These are phyloP conservation scores for Hygrophorus pudorinus DNA, from an alignment of 768 basidiomycete species.

Conservation along the genomic window DNA sequence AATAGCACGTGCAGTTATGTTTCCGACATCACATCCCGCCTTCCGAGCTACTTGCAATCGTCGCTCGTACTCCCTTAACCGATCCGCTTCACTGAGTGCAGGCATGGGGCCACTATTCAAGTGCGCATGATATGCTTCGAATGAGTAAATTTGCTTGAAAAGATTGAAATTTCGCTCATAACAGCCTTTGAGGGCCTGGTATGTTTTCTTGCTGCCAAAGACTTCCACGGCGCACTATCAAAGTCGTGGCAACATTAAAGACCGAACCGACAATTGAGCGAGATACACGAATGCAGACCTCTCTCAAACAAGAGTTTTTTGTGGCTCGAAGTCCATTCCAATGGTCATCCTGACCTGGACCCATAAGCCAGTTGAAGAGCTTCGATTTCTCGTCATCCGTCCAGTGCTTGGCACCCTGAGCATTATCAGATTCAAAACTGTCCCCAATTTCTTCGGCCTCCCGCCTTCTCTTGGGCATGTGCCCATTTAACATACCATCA, in stretches of 20 bases:
- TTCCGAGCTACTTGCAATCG: conserved; percentile 57
- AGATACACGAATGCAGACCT: conserved; percentile 31
- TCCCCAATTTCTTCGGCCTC: conserved; percentile 29
- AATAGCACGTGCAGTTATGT: conserved; percentile 60
- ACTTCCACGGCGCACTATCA: conserved; percentile 59
- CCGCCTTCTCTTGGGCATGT: conserved; percentile 37
- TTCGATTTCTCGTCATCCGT: conserved; percentile 75
- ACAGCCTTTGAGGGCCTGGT: conserved; percentile 76
- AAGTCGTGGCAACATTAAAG: conserved; percentile 5
- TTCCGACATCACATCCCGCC: conserved; percentile 60
- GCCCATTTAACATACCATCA: conserved; percentile 24
- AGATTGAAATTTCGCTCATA: conserved; percentile 80
- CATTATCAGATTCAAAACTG: conserved; percentile 35
- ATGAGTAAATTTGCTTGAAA: conserved; percentile 74
- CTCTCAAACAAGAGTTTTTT: conserved; percentile 75
- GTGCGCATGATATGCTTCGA: conserved; percentile 44
- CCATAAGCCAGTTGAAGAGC: conserved; percentile 75
- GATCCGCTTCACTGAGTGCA: conserved; percentile 46
- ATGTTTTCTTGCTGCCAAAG: conserved; percentile 70
- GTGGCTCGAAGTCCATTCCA: conserved; percentile 71
- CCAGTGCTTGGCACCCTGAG: conserved; percentile 73
- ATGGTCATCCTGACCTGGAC: conserved; percentile 57
- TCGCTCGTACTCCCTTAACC: conserved; percentile 64
- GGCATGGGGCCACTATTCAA: conserved; percentile 26
- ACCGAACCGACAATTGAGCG: conserved; percentile 2